Conservation (phyloP, 108 stramenopile genomes). For the Pseudonitzschia pungens region DNA sequence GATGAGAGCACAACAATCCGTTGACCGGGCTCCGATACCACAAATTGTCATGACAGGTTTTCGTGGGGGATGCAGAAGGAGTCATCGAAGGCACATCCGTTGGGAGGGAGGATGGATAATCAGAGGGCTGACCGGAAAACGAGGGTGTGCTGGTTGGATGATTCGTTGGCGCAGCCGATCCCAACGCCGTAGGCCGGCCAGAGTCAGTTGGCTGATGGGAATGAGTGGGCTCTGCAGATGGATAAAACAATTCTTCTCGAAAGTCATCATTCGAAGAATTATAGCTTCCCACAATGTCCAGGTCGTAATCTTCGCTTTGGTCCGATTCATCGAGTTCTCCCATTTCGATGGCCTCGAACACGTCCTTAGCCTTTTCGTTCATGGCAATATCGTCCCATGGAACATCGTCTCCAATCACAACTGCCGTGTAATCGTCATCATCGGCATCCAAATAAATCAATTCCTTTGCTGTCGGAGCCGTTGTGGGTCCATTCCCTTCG, state of each 20-base stretch:
- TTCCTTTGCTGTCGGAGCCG: neutral
- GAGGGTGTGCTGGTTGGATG: conserved; percentile 1
- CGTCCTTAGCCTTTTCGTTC: neutral
- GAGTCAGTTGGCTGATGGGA: neutral
- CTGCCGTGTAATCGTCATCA: neutral
- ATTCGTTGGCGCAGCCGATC: conserved; percentile 3
- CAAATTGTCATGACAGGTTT: conserved; percentile 39
- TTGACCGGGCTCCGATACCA: conserved; percentile 48
- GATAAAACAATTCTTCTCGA: neutral
- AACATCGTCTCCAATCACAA: neutral
- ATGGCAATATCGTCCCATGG: conserved; percentile 8
- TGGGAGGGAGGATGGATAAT: conserved; percentile 18
- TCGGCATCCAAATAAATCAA: neutral
- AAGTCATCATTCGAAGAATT: neutral
- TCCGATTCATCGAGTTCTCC: neutral
- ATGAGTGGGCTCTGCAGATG: conserved; percentile 9
- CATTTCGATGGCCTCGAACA: neutral
- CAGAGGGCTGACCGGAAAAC: conserved; percentile 14
- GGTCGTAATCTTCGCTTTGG: too few relatives aligned
- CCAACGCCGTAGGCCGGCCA: neutral
- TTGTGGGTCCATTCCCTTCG: neutral
- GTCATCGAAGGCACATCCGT: conserved; percentile 6
- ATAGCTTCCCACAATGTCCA: neutral
- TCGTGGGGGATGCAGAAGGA: conserved; percentile 6
- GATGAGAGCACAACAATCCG: conserved; percentile 31